phyloP scores from a whole-genome alignment of 495 filamentous ascomycete species.

The Penicillium diatomitis region DNA sequence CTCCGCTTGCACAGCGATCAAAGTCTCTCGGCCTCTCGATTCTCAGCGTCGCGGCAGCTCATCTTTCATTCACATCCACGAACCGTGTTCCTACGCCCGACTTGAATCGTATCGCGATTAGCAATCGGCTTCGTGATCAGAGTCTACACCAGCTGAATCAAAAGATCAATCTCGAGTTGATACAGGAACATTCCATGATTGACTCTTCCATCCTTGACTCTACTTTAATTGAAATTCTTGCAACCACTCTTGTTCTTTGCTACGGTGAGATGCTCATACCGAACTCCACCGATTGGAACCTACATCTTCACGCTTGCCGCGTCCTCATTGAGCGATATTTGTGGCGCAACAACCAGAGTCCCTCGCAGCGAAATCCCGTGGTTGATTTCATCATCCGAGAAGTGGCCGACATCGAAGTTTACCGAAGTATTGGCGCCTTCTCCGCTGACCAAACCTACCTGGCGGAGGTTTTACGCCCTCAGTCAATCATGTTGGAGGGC shows the following conservation, averaged over 20 bases:
- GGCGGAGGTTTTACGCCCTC: background rate
- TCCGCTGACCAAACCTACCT: background rate
- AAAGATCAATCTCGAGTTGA: background rate
- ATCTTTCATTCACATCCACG: conserved; percentile 1
- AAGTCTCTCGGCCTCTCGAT: background rate
- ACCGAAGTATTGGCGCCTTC: conserved; percentile 3
- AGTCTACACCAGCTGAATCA: conserved; percentile 1
- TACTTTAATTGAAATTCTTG: conserved; percentile 1
- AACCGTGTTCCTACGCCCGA: background rate
- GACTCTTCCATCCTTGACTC: background rate
- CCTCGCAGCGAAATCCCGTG: background rate
- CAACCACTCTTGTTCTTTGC: conserved; percentile 3
- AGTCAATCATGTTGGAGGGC: background rate
- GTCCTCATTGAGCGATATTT: conserved; percentile 1
- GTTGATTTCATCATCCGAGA: conserved; percentile 1
- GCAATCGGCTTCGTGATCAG: background rate
- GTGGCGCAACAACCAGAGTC: background rate
- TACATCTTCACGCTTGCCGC: conserved; percentile 3
- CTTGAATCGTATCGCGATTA: background rate
- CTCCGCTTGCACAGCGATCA: background rate
- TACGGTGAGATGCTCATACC: conserved; percentile 6
- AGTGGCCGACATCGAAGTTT: conserved; percentile 4
- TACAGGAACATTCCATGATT: background rate
- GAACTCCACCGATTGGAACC: conserved; percentile 3
- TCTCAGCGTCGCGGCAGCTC: conserved; percentile 1